Percentiles rank a stretch among this genome's conserved stretches.
Evolutionary conservation across 345 rosid species (phyloP).

Genomic region (Garcia nutans): DNA sequence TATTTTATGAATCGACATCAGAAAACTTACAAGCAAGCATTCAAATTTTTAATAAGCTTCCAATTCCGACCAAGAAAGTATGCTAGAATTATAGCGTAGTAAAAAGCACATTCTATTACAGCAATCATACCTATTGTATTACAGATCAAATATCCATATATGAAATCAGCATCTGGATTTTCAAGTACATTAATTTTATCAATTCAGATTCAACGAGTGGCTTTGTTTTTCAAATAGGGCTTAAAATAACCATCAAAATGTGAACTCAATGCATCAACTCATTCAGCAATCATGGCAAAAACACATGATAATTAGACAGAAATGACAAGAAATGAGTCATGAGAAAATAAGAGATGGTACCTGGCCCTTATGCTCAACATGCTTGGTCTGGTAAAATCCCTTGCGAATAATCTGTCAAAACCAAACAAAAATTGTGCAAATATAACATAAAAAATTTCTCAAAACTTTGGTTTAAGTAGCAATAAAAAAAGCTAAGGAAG

Average conservation of each 20-base stretch:
- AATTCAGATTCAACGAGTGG: neutral
- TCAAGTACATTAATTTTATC: neutral
- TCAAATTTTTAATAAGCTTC: neutral
- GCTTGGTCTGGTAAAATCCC: constrained; percentile 81
- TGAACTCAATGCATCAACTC: neutral
- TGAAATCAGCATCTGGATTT: neutral
- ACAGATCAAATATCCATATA: neutral
- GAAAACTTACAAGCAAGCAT: neutral
- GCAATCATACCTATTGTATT: neutral
- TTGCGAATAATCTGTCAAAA: constrained; percentile 59
- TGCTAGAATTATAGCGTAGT: neutral
- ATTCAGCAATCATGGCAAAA: too few relatives aligned
- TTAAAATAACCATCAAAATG: neutral
- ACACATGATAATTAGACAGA: too few relatives aligned
- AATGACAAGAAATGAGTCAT: too few relatives aligned
- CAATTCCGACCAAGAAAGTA: neutral
- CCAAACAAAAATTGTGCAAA: neutral
- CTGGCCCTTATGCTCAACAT: constrained; percentile 93
- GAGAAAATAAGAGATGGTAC: constrained; percentile 27
- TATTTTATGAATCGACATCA: neutral
- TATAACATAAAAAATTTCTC: neutral
- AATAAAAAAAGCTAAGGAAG: neutral
- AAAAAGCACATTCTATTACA: neutral
- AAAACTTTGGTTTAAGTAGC: neutral
- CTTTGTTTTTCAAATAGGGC: neutral